Base-by-base conservation (phyloP, 441 rosid genomes). In the Pelargonium australe region DNA sequence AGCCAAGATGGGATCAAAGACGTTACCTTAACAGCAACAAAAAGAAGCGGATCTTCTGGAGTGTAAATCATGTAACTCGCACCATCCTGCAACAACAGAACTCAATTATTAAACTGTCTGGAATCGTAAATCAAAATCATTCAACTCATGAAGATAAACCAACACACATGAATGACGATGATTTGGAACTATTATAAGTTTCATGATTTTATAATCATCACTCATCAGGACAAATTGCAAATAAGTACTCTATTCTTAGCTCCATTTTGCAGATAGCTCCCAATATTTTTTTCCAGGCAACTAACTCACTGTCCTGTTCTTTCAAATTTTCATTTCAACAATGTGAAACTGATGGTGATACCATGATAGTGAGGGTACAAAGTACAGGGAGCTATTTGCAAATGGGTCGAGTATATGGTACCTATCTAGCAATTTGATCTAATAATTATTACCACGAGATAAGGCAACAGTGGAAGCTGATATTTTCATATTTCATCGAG, bases 31-130 rank as follows among this genome's bases (percentile, higher is more conserved):
- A 86, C 84, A 64, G 92, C 97, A 76, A 89, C 95, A 71, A 94
- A 91, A 45, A 89, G 89, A 84, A 91, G 94, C 41, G 97, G 97
- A 80, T 91, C 96, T 6, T 93, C 87, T 67, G 99, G 96, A 40
- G 99, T 94, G 78, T 91, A 91, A 28, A 89, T 85, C 97, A 91
- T 94, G 83, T 84, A 94, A 85, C 91, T 96, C 63, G 89, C 77
- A 68, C 97, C 97, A 79, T 91, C 97, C 99, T 94, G 90, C 74
- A 76, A 43, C 64, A 70, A 61, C 14, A 63, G 37, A 64, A 65
- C n/a, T 53, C 60, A 6, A 17, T 20, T 19, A 17, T 53, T 53
- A 53, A 14, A 6, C 60, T 53, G 60, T 53, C 20, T 53, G 19
- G 19, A 53, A 53, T 53, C 20, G 20, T 53, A 53, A 53, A 53